Percentiles rank a stretch among this genome's conserved stretches.
These are phyloP conservation scores for Ogataea thermomethanolica DNA, from an alignment of 805 yeast genomes.

Conservation along the genomic window DNA sequence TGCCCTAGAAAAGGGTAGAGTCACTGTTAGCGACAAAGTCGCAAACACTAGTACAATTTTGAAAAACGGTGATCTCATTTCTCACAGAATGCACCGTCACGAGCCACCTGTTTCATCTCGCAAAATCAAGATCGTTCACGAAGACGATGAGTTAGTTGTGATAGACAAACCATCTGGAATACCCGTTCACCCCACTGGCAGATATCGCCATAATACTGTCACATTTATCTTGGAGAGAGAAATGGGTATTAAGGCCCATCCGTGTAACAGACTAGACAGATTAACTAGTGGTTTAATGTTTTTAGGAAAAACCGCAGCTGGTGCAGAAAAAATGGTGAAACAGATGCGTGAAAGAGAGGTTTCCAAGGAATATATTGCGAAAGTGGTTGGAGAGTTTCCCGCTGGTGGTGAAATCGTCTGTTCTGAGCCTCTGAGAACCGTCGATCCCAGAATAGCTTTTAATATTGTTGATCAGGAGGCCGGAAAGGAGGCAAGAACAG, in stretches of 20 bases:
- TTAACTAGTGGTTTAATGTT: constrained; percentile 93
- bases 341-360: constrained; percentile 74
- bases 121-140: constrained; percentile 63
- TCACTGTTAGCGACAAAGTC: constrained; percentile 61
- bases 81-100: constrained; percentile 79
- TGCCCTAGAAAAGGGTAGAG: constrained; percentile 60
- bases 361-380: constrained; percentile 77
- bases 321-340: constrained; percentile 71
- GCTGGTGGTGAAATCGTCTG: constrained; percentile 43
- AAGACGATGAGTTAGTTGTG: constrained; percentile 72
- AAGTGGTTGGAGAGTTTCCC: constrained; percentile 87
- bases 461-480: constrained; percentile 49
- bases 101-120: constrained; percentile 77
- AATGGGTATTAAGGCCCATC: constrained; percentile 60
- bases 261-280: constrained; percentile 86
- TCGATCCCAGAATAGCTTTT: constrained; percentile 70
- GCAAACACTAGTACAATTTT: constrained; percentile 66
- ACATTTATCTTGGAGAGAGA: constrained; percentile 77
- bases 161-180: constrained; percentile 93
- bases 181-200: constrained; percentile 95
- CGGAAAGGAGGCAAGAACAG: constrained; percentile 75
- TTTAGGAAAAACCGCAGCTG: constrained; percentile 74
- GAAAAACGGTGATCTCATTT: constrained; percentile 76
- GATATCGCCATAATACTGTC: constrained; percentile 70
- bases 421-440: constrained; percentile 64